phyloP scores from a whole-genome alignment of 495 filamentous ascomycete species.

The Lepidopterella palustris region DNA sequence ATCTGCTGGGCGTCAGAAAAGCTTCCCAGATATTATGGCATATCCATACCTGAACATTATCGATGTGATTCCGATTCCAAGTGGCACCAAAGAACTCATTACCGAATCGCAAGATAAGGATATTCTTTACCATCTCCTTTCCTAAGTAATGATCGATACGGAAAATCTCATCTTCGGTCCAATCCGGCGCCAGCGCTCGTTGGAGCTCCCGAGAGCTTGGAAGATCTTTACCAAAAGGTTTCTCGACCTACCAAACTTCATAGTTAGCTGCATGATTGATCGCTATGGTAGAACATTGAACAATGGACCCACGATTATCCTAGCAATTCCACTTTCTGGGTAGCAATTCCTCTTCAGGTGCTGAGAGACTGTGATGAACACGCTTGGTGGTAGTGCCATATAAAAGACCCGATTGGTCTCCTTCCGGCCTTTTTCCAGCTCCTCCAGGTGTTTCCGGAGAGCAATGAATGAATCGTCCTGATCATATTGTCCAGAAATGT shows the following conservation, averaged over 20 bases:
- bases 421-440: conserved; percentile 72
- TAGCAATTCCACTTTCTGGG: conserved; percentile 76
- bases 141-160: conserved; percentile 99
- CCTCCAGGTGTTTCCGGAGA: conserved; percentile 82
- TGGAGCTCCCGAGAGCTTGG: conserved; percentile 89
- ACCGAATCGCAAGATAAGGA: conserved; percentile 94
- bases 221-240: conserved; percentile 97
- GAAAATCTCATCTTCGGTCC: conserved; percentile 99
- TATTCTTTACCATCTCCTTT: conserved; percentile 99
- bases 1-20: conserved; percentile 48
- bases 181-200: conserved; percentile 91
- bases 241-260: conserved; percentile 69
- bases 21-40: neutral
- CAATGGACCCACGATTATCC: conserved; percentile 72
- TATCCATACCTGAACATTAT: conserved; percentile 68
- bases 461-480: conserved; percentile 89
- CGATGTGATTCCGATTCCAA: conserved; percentile 99
- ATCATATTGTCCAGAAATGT: conserved; percentile 95
- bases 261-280: neutral
- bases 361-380: conserved; percentile 95
- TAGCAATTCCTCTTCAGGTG: conserved; percentile 97
- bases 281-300: neutral
- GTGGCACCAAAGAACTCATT: conserved; percentile 99
- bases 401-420: conserved; percentile 95
- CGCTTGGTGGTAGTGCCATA: conserved; percentile 96